Base-by-base conservation (phyloP, 225 moss, liverwort and hornwort genomes). In the Takakia lepidozioides region DNA sequence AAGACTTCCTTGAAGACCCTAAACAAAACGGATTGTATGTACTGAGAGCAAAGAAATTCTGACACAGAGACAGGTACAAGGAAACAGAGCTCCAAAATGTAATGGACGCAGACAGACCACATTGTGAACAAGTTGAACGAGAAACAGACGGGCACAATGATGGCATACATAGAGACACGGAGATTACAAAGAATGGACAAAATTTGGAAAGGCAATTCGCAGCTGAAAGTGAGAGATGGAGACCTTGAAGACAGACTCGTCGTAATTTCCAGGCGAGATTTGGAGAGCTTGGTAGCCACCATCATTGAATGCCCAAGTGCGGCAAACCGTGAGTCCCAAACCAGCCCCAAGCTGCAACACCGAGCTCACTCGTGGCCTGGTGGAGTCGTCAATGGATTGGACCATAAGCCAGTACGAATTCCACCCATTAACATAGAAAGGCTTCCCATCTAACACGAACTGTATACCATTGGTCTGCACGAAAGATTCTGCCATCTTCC, bases 341-440 rank as follows among this genome's bases (percentile, higher is more conserved):
- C 57, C 68, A 13, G 83, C 68, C 10, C 76, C 84, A 20, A 25
- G 65, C 3, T 55, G 60, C 45, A 84, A 20, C 15, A 78, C 35
- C 21, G 27, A 5, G 27, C 65, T 57, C 26, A 84, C 84, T 19
- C 54, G 46, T 2, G 68, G 58, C 58, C 76, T 44, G 8, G 74
- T 64, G 38, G 25, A 52, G 26, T 45, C 61, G 3, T 87, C 77
- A 0, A 74, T 60, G 0, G 63, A 76, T 21, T 55, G 43, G 22
- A 60, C 32, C 87, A 87, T 84, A 30, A 87, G 43, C 87, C 87
- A 87, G 56, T 84, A 87, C 11, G 80, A 77, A 45, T 87, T 87
- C 73, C 83, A 80, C 26, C 87, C 87, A 35, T 87, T 84, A 15
- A 62, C 43, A 3, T 64, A 73, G 25, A 81, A 87, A 5, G 87